A percentile compares a stretch with the other conserved stretches of the same genome.
phyloP scores from a whole-genome alignment of 257 asterid genomes.

The Solanum dulcamara region DNA sequence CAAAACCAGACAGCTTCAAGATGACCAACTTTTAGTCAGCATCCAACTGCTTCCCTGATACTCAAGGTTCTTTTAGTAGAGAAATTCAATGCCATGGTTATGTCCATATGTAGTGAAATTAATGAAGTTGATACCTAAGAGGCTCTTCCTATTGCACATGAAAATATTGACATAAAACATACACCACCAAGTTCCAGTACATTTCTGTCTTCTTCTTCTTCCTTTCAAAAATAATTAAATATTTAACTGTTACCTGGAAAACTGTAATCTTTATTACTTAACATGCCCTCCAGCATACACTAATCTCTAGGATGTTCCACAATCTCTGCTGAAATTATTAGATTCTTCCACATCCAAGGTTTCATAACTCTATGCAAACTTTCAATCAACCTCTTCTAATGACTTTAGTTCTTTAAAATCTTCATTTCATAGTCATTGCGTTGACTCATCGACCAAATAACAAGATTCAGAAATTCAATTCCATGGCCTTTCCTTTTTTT shows the following conservation, averaged over 20 bases:
- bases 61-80: neutral
- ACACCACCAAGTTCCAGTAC: neutral
- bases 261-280: neutral
- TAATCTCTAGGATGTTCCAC: neutral
- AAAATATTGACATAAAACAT: neutral
- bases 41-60: neutral
- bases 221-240: neutral
- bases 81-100: neutral
- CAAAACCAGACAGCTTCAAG: neutral
- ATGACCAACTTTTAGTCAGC: neutral
- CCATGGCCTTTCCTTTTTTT: neutral
- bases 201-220: neutral
- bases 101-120: neutral
- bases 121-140: neutral
- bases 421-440: neutral
- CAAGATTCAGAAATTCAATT: neutral
- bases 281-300: neutral
- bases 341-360: neutral
- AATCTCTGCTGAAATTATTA: neutral
- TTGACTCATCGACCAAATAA: neutral
- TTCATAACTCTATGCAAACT: neutral
- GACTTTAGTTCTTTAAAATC: neutral
- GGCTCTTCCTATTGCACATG: neutral
- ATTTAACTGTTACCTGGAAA: neutral
- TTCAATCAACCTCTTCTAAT: neutral